Base-by-base conservation (phyloP, 2,329 filamentous ascomycete genomes). In the Aspergillus jensenii region DNA sequence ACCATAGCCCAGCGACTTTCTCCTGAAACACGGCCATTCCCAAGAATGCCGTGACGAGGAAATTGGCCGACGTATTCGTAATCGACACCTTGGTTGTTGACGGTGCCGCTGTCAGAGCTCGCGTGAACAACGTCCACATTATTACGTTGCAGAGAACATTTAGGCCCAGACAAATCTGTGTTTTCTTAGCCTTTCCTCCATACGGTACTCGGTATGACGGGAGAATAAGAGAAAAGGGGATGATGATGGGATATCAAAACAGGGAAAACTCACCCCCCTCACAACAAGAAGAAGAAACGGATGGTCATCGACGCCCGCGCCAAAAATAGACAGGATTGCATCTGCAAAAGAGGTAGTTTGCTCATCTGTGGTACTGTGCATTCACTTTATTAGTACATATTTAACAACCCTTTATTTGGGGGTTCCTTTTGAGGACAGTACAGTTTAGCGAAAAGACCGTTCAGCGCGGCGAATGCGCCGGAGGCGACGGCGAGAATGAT, bases 361-460 rank as follows among this genome's bases (percentile, higher is more conserved):
- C 45, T 81, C 74, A 11, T 85, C 86, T 15, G 85, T 88, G 59
- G 85, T 87, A 59, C 83, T 86, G 60, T 4, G 2, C 27, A 33
- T 21, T 23, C 11, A 5, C 3, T 12, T n/a, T 25, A 12, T 52
- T 39, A 23, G 12, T 21, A 14, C 33, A 17, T 15, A 17, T 48
- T 44, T 4, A 17, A 33, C 12, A 19, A 33, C n/a, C 25, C 6
- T 33, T 23, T 50, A 25, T 31, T 19, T 33, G 45, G 4, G 33
- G 35, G 27, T 31, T 37, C 15, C 14, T 37, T 37, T 25, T 23
- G n/a, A 6, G 25, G 7, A 7, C 68, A 73, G 41, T 76, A 85
- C 82, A 88, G 77, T 72, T 88, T 88, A 11, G 85, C 85, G 70
- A 88, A 88, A n/a, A 87, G 81, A 51, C 85, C 85, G 64, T 88